Base-by-base conservation (phyloP, 2,329 filamentous ascomycete species). In the Juglanconis juglandina region DNA sequence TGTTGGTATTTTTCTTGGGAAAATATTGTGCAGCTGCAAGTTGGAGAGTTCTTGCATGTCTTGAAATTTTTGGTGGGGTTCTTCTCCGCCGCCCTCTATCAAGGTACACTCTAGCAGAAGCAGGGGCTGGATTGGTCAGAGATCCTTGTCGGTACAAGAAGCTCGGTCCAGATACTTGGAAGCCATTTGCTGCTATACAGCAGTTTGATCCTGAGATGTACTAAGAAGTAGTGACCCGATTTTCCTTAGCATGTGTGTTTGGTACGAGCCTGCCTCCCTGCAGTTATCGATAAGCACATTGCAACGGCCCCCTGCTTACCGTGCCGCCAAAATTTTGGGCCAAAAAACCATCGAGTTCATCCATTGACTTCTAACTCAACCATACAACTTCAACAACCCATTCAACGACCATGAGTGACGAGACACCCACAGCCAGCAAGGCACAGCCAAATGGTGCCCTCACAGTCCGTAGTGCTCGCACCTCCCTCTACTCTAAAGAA, bases 371-470 rank as follows among this genome's bases (percentile, higher is more conserved):
- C 8, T n/a, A 10, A 8, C 34, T 9, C 4, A 10, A 35, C 34
- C 41, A 6, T 17, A 44, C 9, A 13, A 32, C 13, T 33, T 17
- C n/a, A 35, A 11, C 44, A 39, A 44, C 17, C n/a, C 14, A 39
- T 6, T 51, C 60, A 52, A 63, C 68, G 48, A 66, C 64, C 57
- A 72, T 73, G 66, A 71, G 71, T 63, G 72, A 72, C 66, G 68
- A 74, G 33, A 68, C 70, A 61, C 70, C 71, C 53, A 71, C 13
- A 17, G 4, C 33, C 54, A 57, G 47, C n/a, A 50, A 72, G 58
- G 70, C 73, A 63, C 75, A 76, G 66, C 74, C 79, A 62, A 86
- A 83, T 75, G 83, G 83, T 64, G 82, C 83, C 10, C 73, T 82
- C 33, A 72, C 77, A 9, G 76, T 86, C 37, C 74, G 79, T 59